Evolutionary conservation across 148 eudicot species (phyloP), one percentile per base, ranked within the genome.

Genomic region (Talinum fruticosum): DNA sequence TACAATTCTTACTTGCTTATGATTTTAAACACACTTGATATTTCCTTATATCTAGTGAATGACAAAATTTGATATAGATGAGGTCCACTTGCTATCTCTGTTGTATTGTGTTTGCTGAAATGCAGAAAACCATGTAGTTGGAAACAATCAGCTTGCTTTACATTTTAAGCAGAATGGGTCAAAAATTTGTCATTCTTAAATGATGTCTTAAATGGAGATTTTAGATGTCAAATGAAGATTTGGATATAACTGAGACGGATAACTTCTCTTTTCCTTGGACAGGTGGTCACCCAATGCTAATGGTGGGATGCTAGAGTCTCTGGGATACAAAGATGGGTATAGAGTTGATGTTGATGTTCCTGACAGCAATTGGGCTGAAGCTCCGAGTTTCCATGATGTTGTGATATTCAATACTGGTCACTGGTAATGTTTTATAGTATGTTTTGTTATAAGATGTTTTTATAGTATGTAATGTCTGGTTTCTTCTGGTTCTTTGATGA

Each of bases 371-470:
- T 96, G 99, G 99, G 89, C 85, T n/a, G 90, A 90, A 76, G 97
- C 97, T 84, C 89, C 92, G 53, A 84, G 83, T 79, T 93, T 91
- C 82, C 99, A 96, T 75, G 91, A 96, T 80, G 78, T 96, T 80
- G 89, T 96, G 75, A 84, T 96, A 79, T 87, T 90, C 26, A 96
- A 96, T 79, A 93, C 97, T n/a, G 99, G 99, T 70, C 99, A 93
- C 87, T 96, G 99, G 99, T 96, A 91, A 88, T 73, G 34, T 4
- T 44, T 24, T 71, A 23, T 41, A 35, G 65, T 28, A 49, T 71
- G 34, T 3, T n/a, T n/a, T n/a, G n/a, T n/a, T n/a, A n/a, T n/a
- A n/a, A n/a, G n/a, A n/a, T n/a, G n/a, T 37, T 4, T 44, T 24
- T 71, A 23, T 41, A 35, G 65, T 28, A 49, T 71, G 34, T 3